A percentile compares a stretch with the other conserved stretches of the same genome.
phyloP scores from a whole-genome alignment of 108 stramenopile genomes.

The Skeletonema grethae region DNA sequence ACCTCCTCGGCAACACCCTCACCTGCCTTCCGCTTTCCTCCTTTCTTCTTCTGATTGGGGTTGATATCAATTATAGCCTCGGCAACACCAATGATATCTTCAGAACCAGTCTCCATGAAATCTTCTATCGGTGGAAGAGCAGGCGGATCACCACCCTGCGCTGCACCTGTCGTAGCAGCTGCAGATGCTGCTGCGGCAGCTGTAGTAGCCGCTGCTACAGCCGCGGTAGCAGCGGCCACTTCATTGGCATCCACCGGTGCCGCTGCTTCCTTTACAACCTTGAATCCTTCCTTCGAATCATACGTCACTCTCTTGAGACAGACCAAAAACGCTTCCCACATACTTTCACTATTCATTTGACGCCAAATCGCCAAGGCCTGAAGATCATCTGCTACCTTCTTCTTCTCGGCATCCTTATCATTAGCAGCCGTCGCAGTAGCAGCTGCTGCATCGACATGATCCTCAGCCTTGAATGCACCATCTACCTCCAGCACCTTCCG shows the following conservation, averaged over 20 bases:
- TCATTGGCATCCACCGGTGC: not conserved
- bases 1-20: not conserved
- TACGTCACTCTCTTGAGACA: conserved; percentile 2
- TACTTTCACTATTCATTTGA: not conserved
- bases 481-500: not conserved
- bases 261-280: not conserved
- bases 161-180: not conserved
- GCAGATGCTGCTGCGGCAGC: not conserved
- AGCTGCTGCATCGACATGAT: not conserved
- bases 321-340: conserved; percentile 15
- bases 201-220: not conserved
- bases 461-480: conserved; percentile 8
- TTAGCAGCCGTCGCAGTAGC: not conserved
- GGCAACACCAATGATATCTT: not conserved
- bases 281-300: not conserved
- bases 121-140: not conserved
- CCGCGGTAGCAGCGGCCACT: not conserved
- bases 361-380: conserved; percentile 10
- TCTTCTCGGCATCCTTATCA: not conserved
- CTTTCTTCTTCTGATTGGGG: not conserved
- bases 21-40: not conserved
- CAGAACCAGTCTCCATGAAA: not conserved
- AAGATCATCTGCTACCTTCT: not conserved
- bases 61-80: conserved; percentile 4
- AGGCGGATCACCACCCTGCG: not conserved